phyloP scores from a whole-genome alignment of 2,329 filamentous ascomycete species.

The Paecilomyces niveus region DNA sequence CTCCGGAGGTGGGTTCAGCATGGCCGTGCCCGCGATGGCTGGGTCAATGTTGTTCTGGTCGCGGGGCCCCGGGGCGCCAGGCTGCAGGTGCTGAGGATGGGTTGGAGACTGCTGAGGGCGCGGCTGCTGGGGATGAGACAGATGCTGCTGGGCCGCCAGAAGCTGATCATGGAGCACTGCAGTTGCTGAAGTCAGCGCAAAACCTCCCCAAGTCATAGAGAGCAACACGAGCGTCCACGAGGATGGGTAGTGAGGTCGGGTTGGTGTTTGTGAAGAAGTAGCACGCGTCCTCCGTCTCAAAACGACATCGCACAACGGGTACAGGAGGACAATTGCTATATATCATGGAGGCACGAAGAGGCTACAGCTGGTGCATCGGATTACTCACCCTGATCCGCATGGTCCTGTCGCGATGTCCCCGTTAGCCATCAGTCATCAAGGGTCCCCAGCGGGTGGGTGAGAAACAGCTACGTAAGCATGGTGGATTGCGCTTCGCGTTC shows the following conservation, averaged over 20 bases:
- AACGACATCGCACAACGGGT: no score
- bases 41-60: conserved; percentile 52
- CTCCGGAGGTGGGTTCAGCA: conserved; percentile 38
- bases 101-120: conserved; percentile 36
- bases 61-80: conserved; percentile 36
- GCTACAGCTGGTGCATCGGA: conserved; percentile 8
- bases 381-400: conserved; percentile 39
- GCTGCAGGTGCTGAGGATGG: conserved; percentile 33
- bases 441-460: background rate
- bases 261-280: background rate
- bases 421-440: conserved; percentile 8
- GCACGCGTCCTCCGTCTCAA: no score
- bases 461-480: conserved; percentile 3
- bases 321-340: background rate
- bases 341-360: background rate
- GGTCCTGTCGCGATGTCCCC: conserved; percentile 24
- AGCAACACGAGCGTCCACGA: background rate
- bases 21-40: conserved; percentile 46
- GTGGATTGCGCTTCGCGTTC: background rate
- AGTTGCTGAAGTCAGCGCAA: background rate
- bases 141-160: conserved; percentile 42
- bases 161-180: conserved; percentile 58
- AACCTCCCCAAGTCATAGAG: background rate
- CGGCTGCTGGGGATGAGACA: conserved; percentile 35
- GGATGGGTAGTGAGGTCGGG: background rate